Base-by-base conservation (phyloP, 2,329 filamentous ascomycete genomes). In the Alternaria alternata region DNA sequence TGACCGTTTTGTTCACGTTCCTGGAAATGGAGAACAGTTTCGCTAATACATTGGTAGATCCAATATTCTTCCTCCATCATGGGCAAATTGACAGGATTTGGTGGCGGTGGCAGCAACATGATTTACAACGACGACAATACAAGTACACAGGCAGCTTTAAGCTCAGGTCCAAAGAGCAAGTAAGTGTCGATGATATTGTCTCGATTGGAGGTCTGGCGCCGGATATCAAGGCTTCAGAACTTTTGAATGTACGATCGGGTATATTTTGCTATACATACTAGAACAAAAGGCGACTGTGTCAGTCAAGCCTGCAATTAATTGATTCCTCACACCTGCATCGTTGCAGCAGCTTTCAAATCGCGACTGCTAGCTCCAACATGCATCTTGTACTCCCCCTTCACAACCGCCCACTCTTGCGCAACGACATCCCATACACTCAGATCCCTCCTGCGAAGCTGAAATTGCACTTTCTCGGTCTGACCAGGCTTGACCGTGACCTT, bases 11-110 rank as follows among this genome's bases (percentile, higher is more conserved):
- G 32, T 16, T 34, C 12, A 34, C 32, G 5, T 34, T 34, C 32
- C 12, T 34, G 32, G 0, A 3, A 34, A 14, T 34, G 32, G 14
- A 14, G 14, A 12, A 34, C 12, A 18, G 26, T 5, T 11, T 20
- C 9, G 4, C 18, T 24, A 9, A 38, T 14, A 2, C 6, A 34
- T 34, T 34, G 14, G 36, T 26, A 54, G 56, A 77, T 60, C 74
- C 73, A 1, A 51, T 72, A 7, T 77, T 75, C 54, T 75, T 75
- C 61, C 63, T 76, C 20, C 75, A 77, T 55, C 75, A 75, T 51
- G 51, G 62, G 4, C 68, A 75, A 54, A 55, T 77, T 3, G 74
- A 77, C 53, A 63, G 68, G 16, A 20, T 77, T 22, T 77, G 74
- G 75, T 70, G 63, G 47, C 41, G 51, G 16, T 77, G 75, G 74